Conservation (phyloP, 805 yeast species). For the Metschnikowia gelsemii region DNA sequence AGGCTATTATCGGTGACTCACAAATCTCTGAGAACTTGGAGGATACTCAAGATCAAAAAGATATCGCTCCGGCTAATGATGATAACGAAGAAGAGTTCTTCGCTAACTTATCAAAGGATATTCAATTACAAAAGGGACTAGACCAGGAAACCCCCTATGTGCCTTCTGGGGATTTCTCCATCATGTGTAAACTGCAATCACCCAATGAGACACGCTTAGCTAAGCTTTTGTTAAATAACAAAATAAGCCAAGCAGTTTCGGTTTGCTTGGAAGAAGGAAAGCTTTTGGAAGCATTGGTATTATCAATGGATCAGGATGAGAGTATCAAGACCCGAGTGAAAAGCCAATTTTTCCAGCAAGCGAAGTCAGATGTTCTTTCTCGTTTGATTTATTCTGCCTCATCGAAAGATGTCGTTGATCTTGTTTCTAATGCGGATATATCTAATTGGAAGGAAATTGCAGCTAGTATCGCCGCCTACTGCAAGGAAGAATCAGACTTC, state of each 20-base stretch:
- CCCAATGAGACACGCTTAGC: constrained; percentile 45
- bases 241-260: constrained; percentile 65
- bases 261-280: constrained; percentile 60
- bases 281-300: constrained; percentile 74
- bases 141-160: constrained; percentile 23
- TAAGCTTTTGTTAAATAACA: constrained; percentile 54
- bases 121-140: constrained; percentile 13
- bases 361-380: constrained; percentile 56
- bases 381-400: constrained; percentile 72
- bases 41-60: neutral
- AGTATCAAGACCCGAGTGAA: constrained; percentile 63
- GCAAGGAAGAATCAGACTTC: constrained; percentile 43
- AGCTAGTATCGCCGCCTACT: constrained; percentile 54
- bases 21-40: constrained; percentile 2
- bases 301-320: constrained; percentile 69
- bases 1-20: constrained; percentile 26
- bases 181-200: constrained; percentile 35
- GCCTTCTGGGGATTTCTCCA: constrained; percentile 57
- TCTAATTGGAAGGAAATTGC: constrained; percentile 82
- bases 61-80: constrained; percentile 2
- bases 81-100: constrained; percentile 35
- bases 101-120: constrained; percentile 33
- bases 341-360: constrained; percentile 64
- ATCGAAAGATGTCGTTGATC: constrained; percentile 55
- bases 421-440: constrained; percentile 76